A percentile compares a stretch with the other conserved stretches of the same genome.
These are phyloP conservation scores for Magnaporthiopsis rhizophila DNA, from an alignment of 2,329 filamentous ascomycete genomes.

Conservation along the genomic window DNA sequence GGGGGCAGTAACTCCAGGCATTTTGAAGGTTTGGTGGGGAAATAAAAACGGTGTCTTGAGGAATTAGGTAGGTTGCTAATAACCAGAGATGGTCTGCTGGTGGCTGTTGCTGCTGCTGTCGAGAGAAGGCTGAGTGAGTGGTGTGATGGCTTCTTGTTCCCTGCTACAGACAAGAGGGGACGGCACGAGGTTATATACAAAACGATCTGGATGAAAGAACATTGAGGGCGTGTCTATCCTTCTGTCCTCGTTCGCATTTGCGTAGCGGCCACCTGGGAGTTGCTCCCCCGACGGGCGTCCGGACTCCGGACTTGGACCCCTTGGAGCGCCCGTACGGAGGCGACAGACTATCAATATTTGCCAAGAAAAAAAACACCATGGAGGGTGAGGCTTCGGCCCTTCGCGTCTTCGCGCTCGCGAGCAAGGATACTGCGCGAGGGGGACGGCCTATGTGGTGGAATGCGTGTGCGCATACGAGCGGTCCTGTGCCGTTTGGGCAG, in stretches of 20 bases:
- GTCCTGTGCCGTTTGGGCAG: too few relatives aligned
- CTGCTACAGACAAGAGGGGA: background rate
- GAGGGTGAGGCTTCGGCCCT: background rate
- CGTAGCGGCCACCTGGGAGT: background rate
- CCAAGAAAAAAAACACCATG: background rate
- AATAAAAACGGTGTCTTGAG: background rate
- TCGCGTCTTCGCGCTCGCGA: background rate
- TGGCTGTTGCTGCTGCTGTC: background rate
- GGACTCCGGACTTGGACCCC: background rate
- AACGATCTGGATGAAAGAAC: background rate
- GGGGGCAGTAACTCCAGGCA: slow-evolving; percentile 15
- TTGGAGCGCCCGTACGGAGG: background rate
- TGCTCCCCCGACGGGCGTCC: slow-evolving; percentile 7
- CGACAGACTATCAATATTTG: background rate
- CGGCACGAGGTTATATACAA: background rate
- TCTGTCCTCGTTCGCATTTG: background rate
- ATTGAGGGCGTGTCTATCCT: background rate
- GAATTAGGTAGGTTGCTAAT: background rate
- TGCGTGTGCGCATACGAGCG: background rate
- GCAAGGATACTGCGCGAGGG: background rate
- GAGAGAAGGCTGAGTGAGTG: background rate
- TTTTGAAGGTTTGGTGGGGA: slow-evolving; percentile 8
- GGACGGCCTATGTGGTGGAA: background rate
- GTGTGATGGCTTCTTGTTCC: background rate
- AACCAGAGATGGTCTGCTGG: background rate